Conservation (phyloP, 345 rosid species). For the Heritiera fomes region DNA sequence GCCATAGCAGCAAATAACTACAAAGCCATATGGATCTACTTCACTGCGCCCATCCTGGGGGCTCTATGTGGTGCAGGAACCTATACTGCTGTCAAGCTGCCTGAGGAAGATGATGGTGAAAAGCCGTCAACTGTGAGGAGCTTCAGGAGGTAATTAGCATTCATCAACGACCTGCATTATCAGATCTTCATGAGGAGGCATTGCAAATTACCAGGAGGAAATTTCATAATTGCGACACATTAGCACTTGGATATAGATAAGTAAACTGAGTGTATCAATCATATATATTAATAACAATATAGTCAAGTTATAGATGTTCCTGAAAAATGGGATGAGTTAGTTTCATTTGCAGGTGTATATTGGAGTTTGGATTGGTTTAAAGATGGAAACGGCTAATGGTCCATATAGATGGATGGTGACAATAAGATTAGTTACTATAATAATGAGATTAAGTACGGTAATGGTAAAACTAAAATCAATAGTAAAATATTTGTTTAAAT, state of each 20-base stretch:
- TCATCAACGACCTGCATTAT: conserved; percentile 6
- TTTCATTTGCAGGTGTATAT: not conserved
- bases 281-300: not conserved
- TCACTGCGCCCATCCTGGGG: conserved; percentile 80
- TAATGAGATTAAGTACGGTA: too few species aligned
- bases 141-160: conserved; percentile 53
- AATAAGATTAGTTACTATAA: too few species aligned
- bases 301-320: not conserved
- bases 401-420: too few species aligned
- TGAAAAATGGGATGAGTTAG: not conserved
- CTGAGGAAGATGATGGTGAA: conserved; percentile 55
- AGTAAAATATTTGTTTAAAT: too few species aligned
- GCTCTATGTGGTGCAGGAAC: conserved; percentile 82
- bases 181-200: not conserved
- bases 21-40: conserved; percentile 82
- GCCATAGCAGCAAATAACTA: conserved; percentile 84
- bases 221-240: conserved; percentile 5
- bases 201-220: not conserved
- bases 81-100: conserved; percentile 77
- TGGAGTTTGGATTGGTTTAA: conserved; percentile 7
- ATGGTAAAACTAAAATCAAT: too few species aligned
- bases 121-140: conserved; percentile 44
- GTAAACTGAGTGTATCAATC: not conserved
- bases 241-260: conserved; percentile 3
- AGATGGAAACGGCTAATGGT: too few species aligned